Base-by-base conservation (phyloP, 177 flowering plant genomes). In the Vitis hybrid region DNA sequence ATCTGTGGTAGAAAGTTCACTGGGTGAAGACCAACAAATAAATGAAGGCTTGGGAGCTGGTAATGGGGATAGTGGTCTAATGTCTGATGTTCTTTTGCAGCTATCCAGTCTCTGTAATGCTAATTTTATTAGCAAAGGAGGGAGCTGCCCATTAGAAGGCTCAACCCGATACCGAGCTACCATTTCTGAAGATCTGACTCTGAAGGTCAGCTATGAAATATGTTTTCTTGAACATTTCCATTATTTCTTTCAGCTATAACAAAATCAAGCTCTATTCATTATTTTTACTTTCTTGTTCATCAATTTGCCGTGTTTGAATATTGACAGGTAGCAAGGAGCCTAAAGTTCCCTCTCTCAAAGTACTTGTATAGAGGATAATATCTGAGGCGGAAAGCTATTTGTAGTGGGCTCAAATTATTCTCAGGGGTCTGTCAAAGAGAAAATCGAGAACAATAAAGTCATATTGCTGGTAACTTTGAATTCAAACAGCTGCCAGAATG, bases 21-120 rank as follows among this genome's bases (percentile, higher is more conserved):
- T 62, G 15, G 87, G 80, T 59, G 90, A 83, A 66, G 96, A 90
- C 44, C 74, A 70, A 65, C 78, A 73, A 66, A 80, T 54, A 56
- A 66, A 65, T 44, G 76, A 33, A 65, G 80, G 57, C 1, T 19
- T 63, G 59, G 79, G 62, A 20, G 69, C 59, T 64, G 85, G 78
- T 63, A 68, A 64, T 52, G 82, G 73, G 44, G 79, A 79, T 49
- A 67, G 52, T 72, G 82, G 76, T 22, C 86, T 90, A 51, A 92
- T 88, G 91, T 87, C 95, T 73, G 94, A 91, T 77, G 90, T 91
- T 73, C 89, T 96, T 38, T 78, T 94, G 83, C 98, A 96, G 75
- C 72, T 96, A 71, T 92, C 99, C 57, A 94, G 97, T 69, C 93
- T 94, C 51, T 96, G 95, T 77, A 89, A 84, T 81, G 93, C 97